Percentiles rank a stretch among this genome's conserved stretches.
Conservation (phyloP, 2,329 filamentous ascomycete species). For the Alternaria gansuensis region DNA sequence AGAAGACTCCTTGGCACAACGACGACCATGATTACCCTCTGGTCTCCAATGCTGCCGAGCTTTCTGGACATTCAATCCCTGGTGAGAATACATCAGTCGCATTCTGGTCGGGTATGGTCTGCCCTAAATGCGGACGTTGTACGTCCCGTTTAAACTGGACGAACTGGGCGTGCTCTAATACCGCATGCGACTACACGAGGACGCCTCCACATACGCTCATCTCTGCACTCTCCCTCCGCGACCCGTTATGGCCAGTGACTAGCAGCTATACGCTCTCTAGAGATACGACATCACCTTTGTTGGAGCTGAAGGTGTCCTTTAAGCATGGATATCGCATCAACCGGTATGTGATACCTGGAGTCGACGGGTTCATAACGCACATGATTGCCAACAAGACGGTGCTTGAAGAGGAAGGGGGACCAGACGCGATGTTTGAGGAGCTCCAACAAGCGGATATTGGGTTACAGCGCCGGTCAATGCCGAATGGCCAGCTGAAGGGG, state of each 20-base stretch:
- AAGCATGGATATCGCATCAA: conserved; percentile 55
- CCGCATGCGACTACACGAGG: conserved; percentile 60
- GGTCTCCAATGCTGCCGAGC: conserved; percentile 22
- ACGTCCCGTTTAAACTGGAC: conserved; percentile 68
- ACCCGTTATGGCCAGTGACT: conserved; percentile 51
- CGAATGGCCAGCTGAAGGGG: conserved; percentile 42
- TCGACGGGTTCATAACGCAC: conserved; percentile 61
- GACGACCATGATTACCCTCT: conserved; percentile 53
- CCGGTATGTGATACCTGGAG: conserved; percentile 59
- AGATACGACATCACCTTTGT: conserved; percentile 41
- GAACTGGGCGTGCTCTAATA: conserved; percentile 68
- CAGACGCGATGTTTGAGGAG: conserved; percentile 68
- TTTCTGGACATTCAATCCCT: conserved; percentile 50
- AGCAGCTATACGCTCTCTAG: conserved; percentile 45
- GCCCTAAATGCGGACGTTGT: conserved; percentile 69
- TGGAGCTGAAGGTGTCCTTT: conserved; percentile 48
- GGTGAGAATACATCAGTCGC: conserved; percentile 61
- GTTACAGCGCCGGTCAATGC: conserved; percentile 31
- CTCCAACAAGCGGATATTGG: conserved; percentile 55
- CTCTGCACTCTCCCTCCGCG: conserved; percentile 39
- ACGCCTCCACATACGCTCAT: conserved; percentile 44
- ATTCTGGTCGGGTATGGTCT: conserved; percentile 72
- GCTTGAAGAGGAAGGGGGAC: conserved; percentile 62
- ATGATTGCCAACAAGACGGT: conserved; percentile 65
- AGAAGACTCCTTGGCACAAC: conserved; percentile 59